Conservation (phyloP, 208 protist species). For the Trypanosoma rangeli region DNA sequence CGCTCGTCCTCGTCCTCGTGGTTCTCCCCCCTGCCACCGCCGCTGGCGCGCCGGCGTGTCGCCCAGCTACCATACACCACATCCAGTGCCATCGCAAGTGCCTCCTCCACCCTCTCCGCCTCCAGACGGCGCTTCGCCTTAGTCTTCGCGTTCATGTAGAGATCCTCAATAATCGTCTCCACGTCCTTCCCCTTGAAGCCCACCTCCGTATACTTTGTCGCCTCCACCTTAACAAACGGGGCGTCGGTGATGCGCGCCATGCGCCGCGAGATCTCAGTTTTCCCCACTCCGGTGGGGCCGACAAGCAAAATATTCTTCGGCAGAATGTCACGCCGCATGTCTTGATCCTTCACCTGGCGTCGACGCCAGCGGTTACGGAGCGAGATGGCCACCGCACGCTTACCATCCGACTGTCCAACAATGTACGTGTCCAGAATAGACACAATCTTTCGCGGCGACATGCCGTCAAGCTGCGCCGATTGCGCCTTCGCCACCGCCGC, state of each 20-base stretch:
- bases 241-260: constrained; percentile 96
- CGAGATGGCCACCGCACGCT: constrained; percentile 96
- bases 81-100: constrained; percentile 72
- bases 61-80: constrained; percentile 74
- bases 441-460: constrained; percentile 92
- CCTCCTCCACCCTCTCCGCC: constrained; percentile 70
- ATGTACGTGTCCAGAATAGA: constrained; percentile 95
- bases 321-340: constrained; percentile 82
- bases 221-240: constrained; percentile 98
- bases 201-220: constrained; percentile 98
- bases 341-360: constrained; percentile 71
- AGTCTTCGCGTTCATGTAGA: constrained; percentile 91
- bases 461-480: constrained; percentile 65
- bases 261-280: constrained; percentile 96
- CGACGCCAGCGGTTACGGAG: constrained; percentile 95
- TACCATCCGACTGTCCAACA: constrained; percentile 95
- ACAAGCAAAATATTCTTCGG: constrained; percentile 95
- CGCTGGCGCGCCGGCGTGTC: constrained; percentile 31
- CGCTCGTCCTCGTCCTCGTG: constrained; percentile 16
- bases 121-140: constrained; percentile 79
- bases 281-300: constrained; percentile 92
- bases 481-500: constrained; percentile 46
- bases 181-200: constrained; percentile 97
- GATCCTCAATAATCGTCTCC: constrained; percentile 95
- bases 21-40: constrained; percentile 6